Evolutionary conservation across 305 asterid species (phyloP), one percentile per base, ranked within the genome.

Genomic region (Caryopteris hybrid): DNA sequence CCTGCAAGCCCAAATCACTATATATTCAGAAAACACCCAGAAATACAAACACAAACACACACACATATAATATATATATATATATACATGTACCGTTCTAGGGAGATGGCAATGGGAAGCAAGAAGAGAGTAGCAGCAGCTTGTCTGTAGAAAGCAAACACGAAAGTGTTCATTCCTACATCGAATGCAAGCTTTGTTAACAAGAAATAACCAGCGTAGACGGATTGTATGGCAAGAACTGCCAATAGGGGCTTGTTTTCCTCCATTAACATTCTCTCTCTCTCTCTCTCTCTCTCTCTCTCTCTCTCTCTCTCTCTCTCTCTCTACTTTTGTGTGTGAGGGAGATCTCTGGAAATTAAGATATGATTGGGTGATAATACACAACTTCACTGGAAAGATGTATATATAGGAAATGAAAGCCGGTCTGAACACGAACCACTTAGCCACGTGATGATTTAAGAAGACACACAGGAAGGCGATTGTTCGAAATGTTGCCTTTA

Each of bases 131-230:
- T 75, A 1, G 97, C 99, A 65, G 75, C 60, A 70, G 95, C 95
- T 77, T 93, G 99, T 72, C 99, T 82, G 60, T 93, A 93, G 86
- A 87, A 88, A 67, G 90, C 96, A 42, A 90, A 93, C n/a, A 93
- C 92, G 52, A 55, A 90, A 29, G 97, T 77, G 70, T 83, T 90
- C 96, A 88, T 85, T 10, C 99, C 99, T 20, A 80, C 94, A 60
- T 86, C 90, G 12, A 93, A 86, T 2, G 99, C 97, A 64, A 86
- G 82, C 78, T 90, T 93, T 0, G 99, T 84, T 25, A 93, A 85
- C 80, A 93, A 54, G 86, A 90, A 88, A 81, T 88, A 87, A 23
- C 89, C 97, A 0, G 97, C 88, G 45, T 90, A 93, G 0, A 90
- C 77, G 9, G 74, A 20, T 34, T 90, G 95, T 79, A 85, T 76